Base-by-base conservation (phyloP, 139 green algal species). In the Raphidocelis subcapitata region DNA sequence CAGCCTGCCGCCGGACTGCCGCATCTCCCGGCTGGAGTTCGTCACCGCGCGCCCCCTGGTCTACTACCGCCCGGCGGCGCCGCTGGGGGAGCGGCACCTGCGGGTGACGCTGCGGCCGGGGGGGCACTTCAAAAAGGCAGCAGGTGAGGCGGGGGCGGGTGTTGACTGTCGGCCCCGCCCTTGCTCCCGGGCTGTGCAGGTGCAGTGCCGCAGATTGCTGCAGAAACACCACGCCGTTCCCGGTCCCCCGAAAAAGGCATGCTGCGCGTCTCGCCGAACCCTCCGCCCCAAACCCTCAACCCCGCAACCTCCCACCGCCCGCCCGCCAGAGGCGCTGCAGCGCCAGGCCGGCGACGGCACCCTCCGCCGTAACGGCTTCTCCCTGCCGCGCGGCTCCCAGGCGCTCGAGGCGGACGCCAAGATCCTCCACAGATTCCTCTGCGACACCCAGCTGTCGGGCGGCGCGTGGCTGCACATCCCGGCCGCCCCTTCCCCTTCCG, bases 391-490 rank as follows among this genome's bases (percentile, higher is more conserved):
- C 62, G 32, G 33, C 21, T 10, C 32, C 23, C n/a, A 35, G 21
- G 16, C 44, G 10, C 44, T n/a, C 21, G 35, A 52, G 29, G 47
- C 31, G 21, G 16, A n/a, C 12, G 37, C 20, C 23, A 59, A n/a
- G 18, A 3, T 56, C 5, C 56, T 41, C 23, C 24, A 21, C 8
- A 44, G 41, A 12, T 91, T 95, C 72, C 70, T 95, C 51, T 88
- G 80, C 16, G 90, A 95, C 60, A 55, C 77, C 0, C 64, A 62
- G 14, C 41, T 93, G 1, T 87, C 84, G 29, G 85, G 81, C 20
- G 90, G 88, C 29, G 74, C 77, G 36, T 93, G 88, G 88, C 23
- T 92, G 31, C 79, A 62, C 67, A 47, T 90, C 5, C 68, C 75
- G 10, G 26, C 70, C 2, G 49, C 71, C 51, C 31, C 44, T 37